These are phyloP conservation scores for Cichorium intybus DNA, from an alignment of 140 eudicot species.

Conservation along the genomic window DNA sequence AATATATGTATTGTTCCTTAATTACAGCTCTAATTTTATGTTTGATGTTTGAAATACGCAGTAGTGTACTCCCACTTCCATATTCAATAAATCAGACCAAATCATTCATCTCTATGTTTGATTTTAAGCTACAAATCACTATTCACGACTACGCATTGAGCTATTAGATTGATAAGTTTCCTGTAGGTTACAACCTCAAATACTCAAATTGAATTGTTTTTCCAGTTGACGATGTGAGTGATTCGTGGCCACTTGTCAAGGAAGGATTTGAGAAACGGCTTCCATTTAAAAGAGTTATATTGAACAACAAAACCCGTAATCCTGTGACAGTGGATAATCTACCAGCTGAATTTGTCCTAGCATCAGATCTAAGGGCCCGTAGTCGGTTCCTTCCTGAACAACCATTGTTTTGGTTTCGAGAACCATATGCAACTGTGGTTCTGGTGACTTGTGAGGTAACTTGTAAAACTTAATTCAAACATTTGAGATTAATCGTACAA, in stretches of 20 bases:
- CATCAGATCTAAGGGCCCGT: conserved; percentile 83
- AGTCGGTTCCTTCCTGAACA: conserved; percentile 82
- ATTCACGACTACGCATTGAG: no score
- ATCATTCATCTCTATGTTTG: background rate
- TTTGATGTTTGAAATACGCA: conserved; percentile 6
- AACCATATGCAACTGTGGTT: conserved; percentile 91
- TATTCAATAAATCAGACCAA: background rate
- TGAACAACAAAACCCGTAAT: conserved; percentile 85
- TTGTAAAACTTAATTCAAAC: background rate
- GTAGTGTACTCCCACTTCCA: background rate
- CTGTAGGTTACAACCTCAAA: background rate
- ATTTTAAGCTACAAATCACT: no score
- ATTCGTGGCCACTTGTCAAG: conserved; percentile 87
- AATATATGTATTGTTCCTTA: background rate
- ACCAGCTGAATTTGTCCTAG: conserved; percentile 69
- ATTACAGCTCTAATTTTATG: conserved; percentile 1
- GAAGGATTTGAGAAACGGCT: conserved; percentile 65
- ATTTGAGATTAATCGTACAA: no score
- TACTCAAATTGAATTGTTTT: conserved; percentile 4
- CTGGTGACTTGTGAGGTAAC: conserved; percentile 90
- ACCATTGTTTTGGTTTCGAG: conserved; percentile 81
- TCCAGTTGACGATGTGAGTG: conserved; percentile 91
- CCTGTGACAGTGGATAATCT: conserved; percentile 64
- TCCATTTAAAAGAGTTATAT: conserved; percentile 66
- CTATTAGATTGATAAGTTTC: no score